A percentile compares a stretch with the other conserved stretches of the same genome.
phyloP scores from a whole-genome alignment of 148 eudicot genomes.

The Nepenthes mirabilis region DNA sequence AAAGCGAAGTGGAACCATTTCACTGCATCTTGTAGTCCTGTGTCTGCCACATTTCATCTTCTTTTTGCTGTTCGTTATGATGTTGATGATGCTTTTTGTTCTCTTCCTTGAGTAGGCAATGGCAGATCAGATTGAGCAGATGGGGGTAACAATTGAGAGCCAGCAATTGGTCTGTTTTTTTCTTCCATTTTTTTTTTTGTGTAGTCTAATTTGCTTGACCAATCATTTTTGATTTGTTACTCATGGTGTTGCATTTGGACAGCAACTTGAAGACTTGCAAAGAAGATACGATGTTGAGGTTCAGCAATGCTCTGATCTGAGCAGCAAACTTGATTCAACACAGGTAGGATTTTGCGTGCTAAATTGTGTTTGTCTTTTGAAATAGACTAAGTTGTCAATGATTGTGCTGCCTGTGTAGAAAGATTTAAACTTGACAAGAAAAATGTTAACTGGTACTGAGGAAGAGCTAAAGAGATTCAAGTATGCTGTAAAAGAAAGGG shows the following conservation, averaged over 20 bases:
- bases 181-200: neutral
- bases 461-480: slow-evolving; percentile 29
- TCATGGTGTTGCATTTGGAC: neutral
- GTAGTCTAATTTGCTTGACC: neutral
- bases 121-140: slow-evolving; percentile 76
- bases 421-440: slow-evolving; percentile 23
- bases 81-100: neutral
- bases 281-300: slow-evolving; percentile 41
- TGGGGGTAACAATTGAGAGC: slow-evolving; percentile 53
- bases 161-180: slow-evolving; percentile 45
- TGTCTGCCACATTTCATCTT: neutral
- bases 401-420: slow-evolving; percentile 13
- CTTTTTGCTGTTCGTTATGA: neutral
- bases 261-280: slow-evolving; percentile 63
- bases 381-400: neutral
- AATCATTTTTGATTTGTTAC: neutral
- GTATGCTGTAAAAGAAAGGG: slow-evolving; percentile 27
- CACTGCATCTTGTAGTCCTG: neutral
- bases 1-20: no score
- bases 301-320: slow-evolving; percentile 35
- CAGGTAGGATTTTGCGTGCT: slow-evolving; percentile 14
- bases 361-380: neutral
- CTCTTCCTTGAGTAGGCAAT: slow-evolving; percentile 33
- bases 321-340: slow-evolving; percentile 39
- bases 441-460: slow-evolving; percentile 27